Base-by-base conservation (phyloP, 345 rosid genomes). In the Gossypium turneri region DNA sequence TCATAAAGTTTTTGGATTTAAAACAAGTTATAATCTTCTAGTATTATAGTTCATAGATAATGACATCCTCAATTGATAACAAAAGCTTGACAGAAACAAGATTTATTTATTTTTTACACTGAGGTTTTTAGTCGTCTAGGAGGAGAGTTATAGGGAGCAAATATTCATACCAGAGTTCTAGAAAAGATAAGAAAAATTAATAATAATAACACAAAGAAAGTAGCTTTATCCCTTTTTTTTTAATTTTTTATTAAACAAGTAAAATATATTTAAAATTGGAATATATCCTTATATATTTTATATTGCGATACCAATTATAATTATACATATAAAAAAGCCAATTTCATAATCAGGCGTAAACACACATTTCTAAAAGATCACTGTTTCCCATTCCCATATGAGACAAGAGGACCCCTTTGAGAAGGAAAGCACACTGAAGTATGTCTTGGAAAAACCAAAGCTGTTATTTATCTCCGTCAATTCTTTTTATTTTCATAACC, bases 341-440 rank as follows among this genome's bases (percentile, higher is more conserved):
- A 13, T 62, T 34, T 59, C 34, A 1, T 10, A 59, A 12, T 25
- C 8, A 73, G 65, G 84, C 60, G 72, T 2, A 70, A 74, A 67
- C 15, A 22, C 29, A 57, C 24, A 57, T 9, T 57, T 56, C 12
- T 56, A 20, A 73, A 78, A 80, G 79, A 72, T 71, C 10, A 78
- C 52, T 76, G 77, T 77, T 38, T 75, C 24, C 63, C 51, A 72
- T 58, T 72, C 56, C 51, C 86, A 84, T 80, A 69, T 73, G 82
- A 87, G 87, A 85, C 89, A 84, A 57, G 12, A 76, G 87, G 84
- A 47, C 85, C 24, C 85, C 86, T 22, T 22, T 57, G 62, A 57
- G 3, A 56, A 56, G 2, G 82, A 81, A 77, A 79, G 75, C 84
- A 85, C 78, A 75, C 34, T 70, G 79, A 80, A 83, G 85, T 74